Base-by-base conservation (phyloP, 805 yeast species). In the Ogataea zsoltii region DNA sequence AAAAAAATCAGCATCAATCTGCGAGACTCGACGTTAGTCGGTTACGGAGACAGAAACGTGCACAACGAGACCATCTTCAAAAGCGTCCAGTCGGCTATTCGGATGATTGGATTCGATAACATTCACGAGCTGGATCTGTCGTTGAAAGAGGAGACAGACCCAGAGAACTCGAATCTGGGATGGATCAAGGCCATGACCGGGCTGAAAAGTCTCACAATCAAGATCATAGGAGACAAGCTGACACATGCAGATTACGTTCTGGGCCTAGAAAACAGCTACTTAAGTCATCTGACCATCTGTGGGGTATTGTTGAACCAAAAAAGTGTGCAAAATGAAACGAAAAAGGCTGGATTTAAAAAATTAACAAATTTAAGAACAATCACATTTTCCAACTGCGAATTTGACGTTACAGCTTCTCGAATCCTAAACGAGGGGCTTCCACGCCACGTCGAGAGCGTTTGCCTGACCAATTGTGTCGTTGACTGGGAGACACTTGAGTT, bases 71-170 rank as follows among this genome's bases (percentile, higher is more conserved):
- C 43, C 6, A 45, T 49, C 10, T 49, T 49, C 47, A 35, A 41
- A 12, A 48, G 48, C 25, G 40, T 51, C 9, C 35, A 38, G 15
- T 51, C 52, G n/a, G 55, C 49, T 5, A 42, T 51, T 23, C 18
- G 34, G 18, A 41, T 48, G 21, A 45, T 51, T 11, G 55, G 55
- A 1, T 23, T 45, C 11, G 31, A 40, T 3, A 48, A 48, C 48
- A 51, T 51, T 9, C 46, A 48, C 36, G 52, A 51, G 38, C 42
- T 51, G 31, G 50, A 51, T 32, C 38, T 51, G 29, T 47, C 55
- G 18, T 29, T 51, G 36, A 51, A 51, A 41, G 52, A 51, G 19
- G 52, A 48, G 18, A 38, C 42, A 6, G 49, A 48, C 17, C 33
- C 46, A 1, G 26, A 38, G 10, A 21, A 41, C 23, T 45, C 51